phyloP scores from a whole-genome alignment of 805 yeast species.

The Yarrowia sp. region DNA sequence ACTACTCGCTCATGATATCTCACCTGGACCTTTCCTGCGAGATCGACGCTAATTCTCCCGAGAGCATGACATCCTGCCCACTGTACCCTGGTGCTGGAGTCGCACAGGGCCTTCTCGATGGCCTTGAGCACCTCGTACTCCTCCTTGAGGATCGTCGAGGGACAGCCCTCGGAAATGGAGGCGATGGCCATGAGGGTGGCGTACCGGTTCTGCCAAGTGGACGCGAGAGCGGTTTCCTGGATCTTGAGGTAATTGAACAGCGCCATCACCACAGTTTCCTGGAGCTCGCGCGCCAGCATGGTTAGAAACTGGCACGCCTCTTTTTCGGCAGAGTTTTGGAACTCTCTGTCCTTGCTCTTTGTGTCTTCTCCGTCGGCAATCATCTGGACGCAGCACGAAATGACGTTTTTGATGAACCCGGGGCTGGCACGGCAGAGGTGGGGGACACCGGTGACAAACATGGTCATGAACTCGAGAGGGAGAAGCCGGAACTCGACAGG shows the following conservation, averaged over 20 bases:
- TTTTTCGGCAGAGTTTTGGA: background rate
- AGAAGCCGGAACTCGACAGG: slow-evolving; percentile 19
- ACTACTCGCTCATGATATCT: slow-evolving; percentile 73
- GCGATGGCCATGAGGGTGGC: slow-evolving; percentile 96
- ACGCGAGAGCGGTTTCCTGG: slow-evolving; percentile 6
- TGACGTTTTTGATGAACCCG: slow-evolving; percentile 1
- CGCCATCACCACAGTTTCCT: slow-evolving; percentile 5
- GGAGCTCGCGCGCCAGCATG: slow-evolving; percentile 19
- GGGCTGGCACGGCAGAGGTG: slow-evolving; percentile 21
- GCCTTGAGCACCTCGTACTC: slow-evolving; percentile 77
- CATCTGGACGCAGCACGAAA: slow-evolving; percentile 7
- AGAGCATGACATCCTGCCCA: slow-evolving; percentile 95
- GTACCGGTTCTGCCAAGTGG: slow-evolving; percentile 87
- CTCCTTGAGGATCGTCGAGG: slow-evolving; percentile 78
- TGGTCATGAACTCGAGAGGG: slow-evolving; percentile 24
- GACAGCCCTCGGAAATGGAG: slow-evolving; percentile 95
- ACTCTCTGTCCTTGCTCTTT: slow-evolving; percentile 5
- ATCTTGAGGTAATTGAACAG: slow-evolving; percentile 6
- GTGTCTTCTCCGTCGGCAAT: slow-evolving; percentile 16
- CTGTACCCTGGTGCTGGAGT: slow-evolving; percentile 90
- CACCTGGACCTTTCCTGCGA: slow-evolving; percentile 83
- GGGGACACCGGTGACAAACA: slow-evolving; percentile 18
- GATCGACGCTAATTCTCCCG: slow-evolving; percentile 96
- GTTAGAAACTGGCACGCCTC: slow-evolving; percentile 15
- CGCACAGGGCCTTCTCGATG: slow-evolving; percentile 79